Conservation (phyloP, 306 rosid genomes). For the Trifolium fragiferum region DNA sequence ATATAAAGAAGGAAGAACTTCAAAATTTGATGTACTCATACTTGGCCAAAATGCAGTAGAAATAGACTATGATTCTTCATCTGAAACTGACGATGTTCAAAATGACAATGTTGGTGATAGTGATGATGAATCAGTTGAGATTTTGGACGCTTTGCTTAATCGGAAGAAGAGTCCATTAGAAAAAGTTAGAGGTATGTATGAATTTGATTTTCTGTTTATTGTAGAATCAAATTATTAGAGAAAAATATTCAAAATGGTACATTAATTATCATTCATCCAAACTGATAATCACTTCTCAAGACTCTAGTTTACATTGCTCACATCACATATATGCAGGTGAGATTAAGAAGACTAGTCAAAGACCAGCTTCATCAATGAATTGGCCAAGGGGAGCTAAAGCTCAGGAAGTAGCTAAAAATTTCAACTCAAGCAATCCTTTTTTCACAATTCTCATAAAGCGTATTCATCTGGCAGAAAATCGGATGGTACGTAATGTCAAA, state of each 20-base stretch:
- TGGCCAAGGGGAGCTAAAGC: background rate
- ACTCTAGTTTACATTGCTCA: background rate
- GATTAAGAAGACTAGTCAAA: background rate
- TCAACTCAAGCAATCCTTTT: background rate
- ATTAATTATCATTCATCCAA: no score
- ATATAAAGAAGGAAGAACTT: background rate
- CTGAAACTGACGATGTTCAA: background rate
- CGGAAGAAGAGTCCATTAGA: no score
- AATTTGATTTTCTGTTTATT: background rate
- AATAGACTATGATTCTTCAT: background rate
- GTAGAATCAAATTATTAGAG: no score
- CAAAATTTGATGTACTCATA: background rate
- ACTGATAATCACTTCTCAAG: no score
- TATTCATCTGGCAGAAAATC: background rate
- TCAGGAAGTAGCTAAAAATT: background rate
- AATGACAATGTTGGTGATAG: background rate
- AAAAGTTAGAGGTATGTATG: background rate
- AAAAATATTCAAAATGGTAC: no score
- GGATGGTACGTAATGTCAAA: background rate
- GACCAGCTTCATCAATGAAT: background rate
- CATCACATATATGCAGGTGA: background rate
- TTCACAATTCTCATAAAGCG: constrained; percentile 2
- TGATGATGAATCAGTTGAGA: no score
- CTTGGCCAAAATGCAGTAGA: background rate
- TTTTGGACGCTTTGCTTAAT: background rate